These are phyloP conservation scores for Dioszegia aurantiaca DNA, from an alignment of 768 basidiomycete species.

Conservation along the genomic window DNA sequence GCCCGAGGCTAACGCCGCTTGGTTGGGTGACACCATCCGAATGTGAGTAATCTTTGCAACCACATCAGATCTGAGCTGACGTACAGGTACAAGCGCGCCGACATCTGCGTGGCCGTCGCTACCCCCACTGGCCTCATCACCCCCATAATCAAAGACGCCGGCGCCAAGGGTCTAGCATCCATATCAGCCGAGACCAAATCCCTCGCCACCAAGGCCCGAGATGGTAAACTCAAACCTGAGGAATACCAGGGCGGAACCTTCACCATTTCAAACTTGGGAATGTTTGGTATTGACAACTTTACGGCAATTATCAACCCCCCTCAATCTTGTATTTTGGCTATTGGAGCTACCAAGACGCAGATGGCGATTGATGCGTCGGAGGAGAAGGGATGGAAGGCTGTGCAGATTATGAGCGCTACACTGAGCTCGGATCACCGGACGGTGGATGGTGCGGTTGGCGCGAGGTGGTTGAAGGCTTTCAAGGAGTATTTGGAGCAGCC, in stretches of 20 bases:
- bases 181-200: constrained; percentile 90
- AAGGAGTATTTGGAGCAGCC: constrained; percentile 96
- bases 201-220: constrained; percentile 91
- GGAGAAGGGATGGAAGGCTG: constrained; percentile 91
- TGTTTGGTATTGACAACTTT: constrained; percentile 86
- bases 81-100: constrained; percentile 85
- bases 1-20: constrained; percentile 95
- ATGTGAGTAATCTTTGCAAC: constrained; percentile 61
- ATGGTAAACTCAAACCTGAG: constrained; percentile 87
- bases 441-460: constrained; percentile 93
- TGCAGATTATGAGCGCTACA: constrained; percentile 91
- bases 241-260: constrained; percentile 99
- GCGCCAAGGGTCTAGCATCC: constrained; percentile 83
- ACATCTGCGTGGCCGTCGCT: constrained; percentile 94
- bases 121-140: constrained; percentile 95
- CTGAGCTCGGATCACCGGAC: constrained; percentile 91
- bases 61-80: not conserved
- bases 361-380: constrained; percentile 81
- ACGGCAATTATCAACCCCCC: constrained; percentile 99
- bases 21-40: constrained; percentile 92
- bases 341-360: constrained; percentile 81
- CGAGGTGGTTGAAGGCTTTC: constrained; percentile 87
- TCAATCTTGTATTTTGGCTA: constrained; percentile 94
- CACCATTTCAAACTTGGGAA: constrained; percentile 98
- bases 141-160: constrained; percentile 91